phyloP scores from a whole-genome alignment of 140 eudicot genomes.

The Stevia rebaudiana region DNA sequence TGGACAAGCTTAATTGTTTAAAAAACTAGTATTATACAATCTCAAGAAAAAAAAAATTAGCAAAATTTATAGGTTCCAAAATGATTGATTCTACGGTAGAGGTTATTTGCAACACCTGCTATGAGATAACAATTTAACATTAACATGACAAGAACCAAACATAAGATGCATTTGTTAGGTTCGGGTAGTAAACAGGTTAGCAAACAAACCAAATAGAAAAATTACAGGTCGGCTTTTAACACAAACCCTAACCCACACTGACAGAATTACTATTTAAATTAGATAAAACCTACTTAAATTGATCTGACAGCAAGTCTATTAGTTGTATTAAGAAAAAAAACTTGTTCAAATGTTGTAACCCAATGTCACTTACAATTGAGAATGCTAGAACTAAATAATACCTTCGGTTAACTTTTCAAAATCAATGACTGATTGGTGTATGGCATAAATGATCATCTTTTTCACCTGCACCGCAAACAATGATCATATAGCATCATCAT shows the following conservation, averaged over 20 bases:
- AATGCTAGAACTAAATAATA: neutral
- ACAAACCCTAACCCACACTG: neutral
- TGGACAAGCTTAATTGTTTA: too few species aligned
- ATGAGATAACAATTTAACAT: too few species aligned
- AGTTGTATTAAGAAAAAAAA: neutral
- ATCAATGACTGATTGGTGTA: slow-evolving; percentile 1
- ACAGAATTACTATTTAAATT: neutral
- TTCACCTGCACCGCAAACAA: neutral
- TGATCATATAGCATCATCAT: neutral
- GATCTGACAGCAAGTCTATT: neutral
- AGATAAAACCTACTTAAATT: neutral
- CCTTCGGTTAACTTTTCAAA: neutral
- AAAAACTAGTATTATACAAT: too few species aligned
- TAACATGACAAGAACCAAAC: too few species aligned
- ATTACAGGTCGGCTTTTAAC: too few species aligned
- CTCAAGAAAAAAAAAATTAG: too few species aligned
- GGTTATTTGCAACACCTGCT: too few species aligned
- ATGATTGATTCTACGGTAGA: too few species aligned
- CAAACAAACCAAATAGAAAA: too few species aligned
- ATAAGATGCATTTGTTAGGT: too few species aligned
- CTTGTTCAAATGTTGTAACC: neutral
- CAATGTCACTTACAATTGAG: neutral
- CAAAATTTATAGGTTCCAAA: too few species aligned
- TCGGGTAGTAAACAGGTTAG: too few species aligned
- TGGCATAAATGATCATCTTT: slow-evolving; percentile 9